Base-by-base conservation (phyloP, 306 rosid genomes). In the Lathyrus aphaca region DNA sequence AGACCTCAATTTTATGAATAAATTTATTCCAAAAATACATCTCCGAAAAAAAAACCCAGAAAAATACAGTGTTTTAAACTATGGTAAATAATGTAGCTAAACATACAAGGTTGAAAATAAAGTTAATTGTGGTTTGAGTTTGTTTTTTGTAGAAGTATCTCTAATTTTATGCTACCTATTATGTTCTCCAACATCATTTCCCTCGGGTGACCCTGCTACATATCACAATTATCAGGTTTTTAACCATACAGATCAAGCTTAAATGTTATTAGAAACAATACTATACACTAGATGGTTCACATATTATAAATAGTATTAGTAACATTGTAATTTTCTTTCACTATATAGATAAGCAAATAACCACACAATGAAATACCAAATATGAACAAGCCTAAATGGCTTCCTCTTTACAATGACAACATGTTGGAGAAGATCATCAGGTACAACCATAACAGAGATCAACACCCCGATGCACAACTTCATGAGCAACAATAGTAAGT, bases 341-440 rank as follows among this genome's bases (percentile, higher is more conserved):
- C 9, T 7, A 29, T 42, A 58, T 48, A 71, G 61, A 65, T 27
- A 50, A 25, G 38, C 64, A 35, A 56, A 68, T 72, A 72, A 55
- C 48, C 72, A 77, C 19, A 19, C 32, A 49, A 48, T 10, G n/a
- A 39, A 39, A 75, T 13, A 5, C 16, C 15, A 72, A 73, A 66
- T 35, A 72, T 59, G 51, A 51, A 66, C 74, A 78, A 53, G 50
- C 69, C 38, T 69, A 14, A 61, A 42, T 8, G 32, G 66, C 76
- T 53, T 21, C 67, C 66, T 61, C 69, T 48, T 45, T 61, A 11
- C 73, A 71, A 37, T 5, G 27, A 64, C 45, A 42, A 25, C 71
- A 32, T 43, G 53, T 50, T 62, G 60, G 60, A 69, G 75, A 30
- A 50, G 53, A 70, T 70, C 27, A 23, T 16, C 68, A 45, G 30